Conservation (phyloP, 2,329 filamentous ascomycete genomes). For the Calonectria pseudoreteaudii region DNA sequence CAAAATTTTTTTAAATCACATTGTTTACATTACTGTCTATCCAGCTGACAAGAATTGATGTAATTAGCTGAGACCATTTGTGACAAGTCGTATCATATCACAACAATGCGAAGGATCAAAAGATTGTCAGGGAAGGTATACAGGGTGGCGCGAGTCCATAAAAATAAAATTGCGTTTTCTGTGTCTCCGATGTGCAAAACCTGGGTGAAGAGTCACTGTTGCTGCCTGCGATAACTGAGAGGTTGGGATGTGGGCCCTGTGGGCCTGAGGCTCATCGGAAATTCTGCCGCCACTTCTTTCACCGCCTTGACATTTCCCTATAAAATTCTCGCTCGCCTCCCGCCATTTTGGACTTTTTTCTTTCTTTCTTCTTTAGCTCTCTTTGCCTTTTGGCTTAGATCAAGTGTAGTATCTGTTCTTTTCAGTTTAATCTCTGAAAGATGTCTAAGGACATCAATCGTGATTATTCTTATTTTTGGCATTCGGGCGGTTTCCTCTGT, state of each 20-base stretch:
- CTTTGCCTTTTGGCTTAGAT: not conserved
- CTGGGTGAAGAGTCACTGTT: not conserved
- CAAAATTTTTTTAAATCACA: not conserved
- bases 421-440: not conserved
- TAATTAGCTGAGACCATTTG: not conserved
- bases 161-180: not conserved
- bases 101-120: not conserved
- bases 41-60: not conserved
- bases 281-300: not conserved
- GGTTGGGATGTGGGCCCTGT: not conserved
- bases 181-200: not conserved
- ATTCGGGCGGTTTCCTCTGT: not conserved
- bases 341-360: not conserved
- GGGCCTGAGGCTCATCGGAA: not conserved
- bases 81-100: no score
- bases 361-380: not conserved
- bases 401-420: not conserved
- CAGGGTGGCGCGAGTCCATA: not conserved
- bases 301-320: not conserved
- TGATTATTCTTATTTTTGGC: not conserved
- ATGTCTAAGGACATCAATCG: not conserved
- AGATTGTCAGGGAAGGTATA: not conserved
- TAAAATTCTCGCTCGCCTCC: not conserved
- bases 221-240: not conserved
- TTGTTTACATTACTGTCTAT: not conserved